Evolutionary conservation across 495 filamentous ascomycete species (phyloP).

Genomic region (Tuber borchii): DNA sequence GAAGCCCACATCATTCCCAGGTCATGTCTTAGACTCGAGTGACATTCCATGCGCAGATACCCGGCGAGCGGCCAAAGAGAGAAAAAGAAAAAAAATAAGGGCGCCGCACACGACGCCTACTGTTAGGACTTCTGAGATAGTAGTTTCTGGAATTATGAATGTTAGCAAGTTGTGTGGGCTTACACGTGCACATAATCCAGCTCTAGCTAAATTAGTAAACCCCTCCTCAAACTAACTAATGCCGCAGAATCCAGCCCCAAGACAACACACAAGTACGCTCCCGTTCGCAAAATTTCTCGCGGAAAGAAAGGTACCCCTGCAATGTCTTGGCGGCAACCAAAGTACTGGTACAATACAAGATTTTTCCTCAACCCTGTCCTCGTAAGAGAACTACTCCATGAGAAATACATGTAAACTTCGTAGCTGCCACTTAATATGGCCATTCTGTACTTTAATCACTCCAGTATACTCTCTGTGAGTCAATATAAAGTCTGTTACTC

Average conservation of each 20-base stretch:
- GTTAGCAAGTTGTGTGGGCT: neutral
- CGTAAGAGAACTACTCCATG: too few species aligned
- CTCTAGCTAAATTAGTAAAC: neutral
- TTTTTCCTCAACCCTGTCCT: too few species aligned
- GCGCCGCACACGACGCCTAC: neutral
- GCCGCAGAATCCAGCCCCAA: neutral
- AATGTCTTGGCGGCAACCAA: too few species aligned
- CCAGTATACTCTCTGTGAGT: too few species aligned
- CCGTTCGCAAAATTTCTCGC: too few species aligned
- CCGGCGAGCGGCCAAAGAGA: neutral
- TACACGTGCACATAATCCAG: neutral
- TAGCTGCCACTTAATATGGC: too few species aligned
- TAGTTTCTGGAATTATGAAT: neutral
- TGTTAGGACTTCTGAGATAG: neutral
- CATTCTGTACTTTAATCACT: too few species aligned
- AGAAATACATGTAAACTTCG: too few species aligned
- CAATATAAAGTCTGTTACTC: too few species aligned
- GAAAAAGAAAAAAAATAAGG: neutral
- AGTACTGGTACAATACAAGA: too few species aligned
- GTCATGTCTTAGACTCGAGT: neutral
- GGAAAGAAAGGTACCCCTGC: too few species aligned
- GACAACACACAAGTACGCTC: neutral
- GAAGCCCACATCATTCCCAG: neutral
- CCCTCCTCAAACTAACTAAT: neutral
- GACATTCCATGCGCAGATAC: neutral